phyloP scores from a whole-genome alignment of 805 yeast genomes.

The Schizosaccharomyces octosporus region DNA sequence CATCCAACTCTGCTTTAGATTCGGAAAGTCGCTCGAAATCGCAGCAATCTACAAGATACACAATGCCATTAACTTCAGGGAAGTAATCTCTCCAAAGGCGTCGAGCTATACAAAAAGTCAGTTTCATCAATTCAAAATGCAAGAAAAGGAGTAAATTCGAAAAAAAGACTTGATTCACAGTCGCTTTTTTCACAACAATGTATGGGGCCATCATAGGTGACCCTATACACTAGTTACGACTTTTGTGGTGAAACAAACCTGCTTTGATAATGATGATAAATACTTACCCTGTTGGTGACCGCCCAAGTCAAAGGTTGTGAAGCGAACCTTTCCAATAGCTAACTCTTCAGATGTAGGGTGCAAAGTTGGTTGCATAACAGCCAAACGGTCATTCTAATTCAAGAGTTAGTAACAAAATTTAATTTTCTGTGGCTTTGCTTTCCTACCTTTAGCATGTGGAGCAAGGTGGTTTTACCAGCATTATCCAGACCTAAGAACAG shows the following conservation, averaged over 20 bases:
- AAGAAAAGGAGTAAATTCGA: not conserved
- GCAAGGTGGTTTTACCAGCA: slow-evolving; percentile 84
- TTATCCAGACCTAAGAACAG: slow-evolving; percentile 89
- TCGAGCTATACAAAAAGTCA: slow-evolving; percentile 30
- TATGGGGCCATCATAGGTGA: no score
- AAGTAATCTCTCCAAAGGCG: slow-evolving; percentile 97
- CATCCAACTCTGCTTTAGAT: slow-evolving; percentile 83
- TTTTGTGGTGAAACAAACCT: no score
- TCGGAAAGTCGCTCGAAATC: slow-evolving; percentile 89
- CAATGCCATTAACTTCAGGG: slow-evolving; percentile 97
- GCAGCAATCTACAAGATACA: slow-evolving; percentile 87
- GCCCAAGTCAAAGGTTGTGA: slow-evolving; percentile 95
- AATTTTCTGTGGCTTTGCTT: slow-evolving; percentile 5
- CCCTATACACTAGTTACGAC: not conserved
- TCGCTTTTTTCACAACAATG: not conserved
- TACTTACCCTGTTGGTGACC: slow-evolving; percentile 57
- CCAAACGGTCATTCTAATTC: slow-evolving; percentile 67
- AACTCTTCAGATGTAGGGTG: slow-evolving; percentile 96
- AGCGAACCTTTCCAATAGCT: slow-evolving; percentile 84
- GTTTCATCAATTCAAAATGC: not conserved
- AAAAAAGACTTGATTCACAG: not conserved
- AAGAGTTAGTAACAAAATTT: not conserved
- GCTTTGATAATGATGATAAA: not conserved
- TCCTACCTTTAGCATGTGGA: slow-evolving; percentile 41
- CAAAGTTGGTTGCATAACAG: slow-evolving; percentile 89